Base-by-base conservation (phyloP, 768 basidiomycete genomes). In the Tubosaeta sp. region DNA sequence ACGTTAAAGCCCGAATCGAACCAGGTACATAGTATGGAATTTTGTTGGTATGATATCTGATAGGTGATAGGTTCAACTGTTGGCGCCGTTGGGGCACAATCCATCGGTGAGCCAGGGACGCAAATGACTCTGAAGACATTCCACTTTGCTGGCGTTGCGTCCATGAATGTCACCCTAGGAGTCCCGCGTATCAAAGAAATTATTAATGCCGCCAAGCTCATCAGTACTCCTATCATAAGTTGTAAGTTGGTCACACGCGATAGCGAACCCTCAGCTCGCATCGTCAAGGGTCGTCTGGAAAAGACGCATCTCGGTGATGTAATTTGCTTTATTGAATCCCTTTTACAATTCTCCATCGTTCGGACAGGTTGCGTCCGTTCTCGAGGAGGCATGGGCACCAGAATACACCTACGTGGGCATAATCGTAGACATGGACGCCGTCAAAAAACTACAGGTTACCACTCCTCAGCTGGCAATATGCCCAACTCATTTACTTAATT, bases 101-200 rank as follows among this genome's bases (percentile, higher is more conserved):
- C 97, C 1, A 98, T 99, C 58, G 97, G 97, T 63, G 97, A 99
- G 71, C 97, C 97, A 1, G 97, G 95, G 38, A 99, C 97, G 0
- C 97, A 99, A 67, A 99, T 99, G 97, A 98, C 95, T 2, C 71
- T 98, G 58, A 98, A 98, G 73, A 98, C 97, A 51, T 99, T 99
- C 84, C 97, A 99, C 78, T 99, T 98, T 71, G 97, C 97, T 62
- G 97, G 97, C 74, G 95, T 99, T 56, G 97, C 97, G 8, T 95
- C 95, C 34, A 99, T 98, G 97, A 98, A 97, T 72, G 93, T 99
- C 57, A 99, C 97, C 0, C 83, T 98, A 34, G 97, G 97, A 71
- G 97, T 98, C n/a, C 97, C 97, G 3, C 95, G 97, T 63, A 98
- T 99, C 73, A 98, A 98, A 71, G 97, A 99, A 71, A 98, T 99